Base-by-base conservation (phyloP, 768 basidiomycete genomes). In the Lyophyllum atratum region DNA sequence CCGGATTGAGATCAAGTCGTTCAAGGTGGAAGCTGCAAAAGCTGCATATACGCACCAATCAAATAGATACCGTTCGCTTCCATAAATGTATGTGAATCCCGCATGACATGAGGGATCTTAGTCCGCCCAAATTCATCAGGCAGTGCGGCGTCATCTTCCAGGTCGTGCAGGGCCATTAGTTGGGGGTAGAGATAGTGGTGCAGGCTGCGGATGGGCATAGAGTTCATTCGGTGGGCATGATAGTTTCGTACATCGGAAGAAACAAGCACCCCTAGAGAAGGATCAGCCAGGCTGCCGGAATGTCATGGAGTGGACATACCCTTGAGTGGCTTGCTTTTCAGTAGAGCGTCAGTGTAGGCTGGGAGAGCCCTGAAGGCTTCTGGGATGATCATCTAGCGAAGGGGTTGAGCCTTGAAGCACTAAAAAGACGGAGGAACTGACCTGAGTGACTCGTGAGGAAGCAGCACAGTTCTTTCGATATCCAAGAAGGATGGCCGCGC, bases 241-340 rank as follows among this genome's bases (percentile, higher is more conserved):
- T 88, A 90, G 62, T 94, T 93, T 50, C 97, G 89, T 11, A 95
- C 93, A 65, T 98, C 97, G n/a, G 94, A 89, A 6, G 90, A 87
- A 48, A 99, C 95, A 63, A 85, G 87, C 15, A 91, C 86, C 45
- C 86, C 94, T 95, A 19, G 65, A 22, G 52, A 33, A 24, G 29
- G 17, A 43, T 40, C 25, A 9, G 39, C 58, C 25, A 40, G 29
- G 46, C 49, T 34, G 19, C 31, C 15, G 7, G 39, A 2, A 17
- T 28, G 37, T 25, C 17, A 15, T 5, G n/a, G n/a, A 58, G 46
- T 39, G 50, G 28, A 54, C 62, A 56, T 66, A 86, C 96, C 93
- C 87, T 97, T 96, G n/a, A 99, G 74, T 19, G 94, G 87, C 70
- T 97, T 96, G 51, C 84, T 84, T 76, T 99, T 99, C 45, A 90